Percentiles rank a stretch among this genome's conserved stretches.
These are phyloP conservation scores for Trichocomaceae sp. DNA, from an alignment of 2,329 filamentous ascomycete genomes.

Conservation along the genomic window DNA sequence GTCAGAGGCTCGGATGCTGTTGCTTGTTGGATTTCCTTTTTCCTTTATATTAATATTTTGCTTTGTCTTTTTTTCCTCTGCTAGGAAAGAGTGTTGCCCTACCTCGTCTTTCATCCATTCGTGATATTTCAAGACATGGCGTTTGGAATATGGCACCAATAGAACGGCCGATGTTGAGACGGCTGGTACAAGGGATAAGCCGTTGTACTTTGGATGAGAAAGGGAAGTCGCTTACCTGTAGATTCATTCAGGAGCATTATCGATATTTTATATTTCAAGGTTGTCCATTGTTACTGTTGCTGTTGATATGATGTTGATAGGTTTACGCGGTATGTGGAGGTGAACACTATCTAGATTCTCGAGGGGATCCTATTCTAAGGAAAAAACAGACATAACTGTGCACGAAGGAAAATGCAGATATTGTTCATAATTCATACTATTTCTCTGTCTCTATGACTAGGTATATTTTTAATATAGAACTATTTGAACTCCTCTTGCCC, in stretches of 20 bases:
- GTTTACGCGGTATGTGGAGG: background rate
- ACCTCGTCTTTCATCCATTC: slow-evolving; percentile 84
- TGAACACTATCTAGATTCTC: no score
- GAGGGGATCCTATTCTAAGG: no score
- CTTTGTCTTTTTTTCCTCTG: no score
- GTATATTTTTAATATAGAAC: slow-evolving; percentile 2
- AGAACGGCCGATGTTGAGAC: slow-evolving; percentile 60
- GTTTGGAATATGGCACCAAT: slow-evolving; percentile 74
- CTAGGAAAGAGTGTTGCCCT: slow-evolving; percentile 21
- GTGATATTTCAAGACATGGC: slow-evolving; percentile 79
- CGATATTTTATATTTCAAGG: background rate
- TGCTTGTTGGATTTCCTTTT: slow-evolving; percentile 64
- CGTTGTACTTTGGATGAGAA: background rate
- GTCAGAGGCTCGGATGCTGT: slow-evolving; percentile 83
- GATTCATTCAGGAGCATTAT: slow-evolving; percentile 31
- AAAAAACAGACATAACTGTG: no score
- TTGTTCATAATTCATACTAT: slow-evolving; percentile 5
- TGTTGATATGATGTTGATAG: background rate
- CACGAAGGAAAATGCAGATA: no score
- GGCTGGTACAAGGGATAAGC: slow-evolving; percentile 44
- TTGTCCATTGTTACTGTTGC: background rate
- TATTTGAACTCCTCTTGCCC: slow-evolving; percentile 30
- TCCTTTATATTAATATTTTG: background rate
- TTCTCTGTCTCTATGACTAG: slow-evolving; percentile 4
- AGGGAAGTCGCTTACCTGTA: slow-evolving; percentile 21